Evolutionary conservation across 768 basidiomycete genomes (phyloP), one percentile per base, ranked within the genome.

Genomic region (Mycena haematopus): DNA sequence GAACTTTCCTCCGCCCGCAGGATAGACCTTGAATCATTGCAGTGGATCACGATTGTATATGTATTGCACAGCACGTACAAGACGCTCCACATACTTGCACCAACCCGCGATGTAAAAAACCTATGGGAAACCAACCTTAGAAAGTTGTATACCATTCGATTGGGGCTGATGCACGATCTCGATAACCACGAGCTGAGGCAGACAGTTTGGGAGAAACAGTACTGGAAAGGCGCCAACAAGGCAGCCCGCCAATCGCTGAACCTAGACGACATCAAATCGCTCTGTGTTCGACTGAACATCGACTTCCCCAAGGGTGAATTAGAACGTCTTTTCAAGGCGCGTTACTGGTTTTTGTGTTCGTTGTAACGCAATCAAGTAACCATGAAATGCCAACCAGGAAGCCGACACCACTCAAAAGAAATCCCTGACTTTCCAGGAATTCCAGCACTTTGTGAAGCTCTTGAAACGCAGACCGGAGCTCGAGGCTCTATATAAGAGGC

Each of bases 41-140:
- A 90, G 29, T 97, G 95, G 93, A 82, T 96, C 63, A 92, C 92
- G 0, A 86, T 96, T 78, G 84, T 95, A 60, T 95, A 96, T 72
- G 85, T 92, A 52, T 78, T 89, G 59, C 87, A 89, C 14, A 89
- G 85, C 40, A 80, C 80, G 44, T 94, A 93, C 82, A 96, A 95
- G 78, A 89, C 91, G 0, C 82, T 95, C 21, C 93, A 98, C 70
- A 81, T 96, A 63, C 84, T 96, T 64, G 89, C 93, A 0, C 80
- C 88, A 0, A 88, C 89, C 0, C 74, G 78, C 55, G 80, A 80
- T 22, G 72, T 80, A 1, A 80, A 79, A 63, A 66, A 67, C 10
- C 85, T 91, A 65, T 83, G 89, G 70, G 84, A 92, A 61, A 78
- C 79, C 52, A 90, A 91, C 0, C 74, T 96, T 17, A 83, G 84